A percentile compares a stretch with the other conserved stretches of the same genome.
Evolutionary conservation across 2,329 filamentous ascomycete genomes (phyloP).

Genomic region (Myriosclerotinia curreyana): DNA sequence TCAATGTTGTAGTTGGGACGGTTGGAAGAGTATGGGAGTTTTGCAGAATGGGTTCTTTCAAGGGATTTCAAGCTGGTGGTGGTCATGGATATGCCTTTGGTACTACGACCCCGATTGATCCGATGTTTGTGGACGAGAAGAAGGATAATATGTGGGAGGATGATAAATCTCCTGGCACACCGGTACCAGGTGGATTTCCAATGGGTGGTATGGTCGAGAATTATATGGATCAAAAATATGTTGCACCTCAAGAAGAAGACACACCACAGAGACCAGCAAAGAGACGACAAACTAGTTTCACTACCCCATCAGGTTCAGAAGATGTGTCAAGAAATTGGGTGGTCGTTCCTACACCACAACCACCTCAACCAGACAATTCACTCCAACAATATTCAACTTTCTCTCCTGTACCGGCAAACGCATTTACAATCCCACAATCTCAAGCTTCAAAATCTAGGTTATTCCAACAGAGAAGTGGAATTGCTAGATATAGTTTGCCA

Average conservation of each 20-base stretch:
- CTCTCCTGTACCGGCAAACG: slow-evolving; percentile 23
- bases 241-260: slow-evolving; percentile 37
- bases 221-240: slow-evolving; percentile 39
- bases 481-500: slow-evolving; percentile 33
- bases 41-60: slow-evolving; percentile 63
- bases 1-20: slow-evolving; percentile 59
- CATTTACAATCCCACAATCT: slow-evolving; percentile 10
- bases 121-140: background rate
- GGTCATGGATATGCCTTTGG: slow-evolving; percentile 60
- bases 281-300: slow-evolving; percentile 45
- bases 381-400: slow-evolving; percentile 10
- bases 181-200: background rate
- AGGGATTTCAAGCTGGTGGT: slow-evolving; percentile 82
- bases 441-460: slow-evolving; percentile 5
- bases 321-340: slow-evolving; percentile 69
- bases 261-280: slow-evolving; percentile 47
- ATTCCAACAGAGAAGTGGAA: slow-evolving; percentile 23
- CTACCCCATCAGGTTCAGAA: slow-evolving; percentile 43
- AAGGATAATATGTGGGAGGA: slow-evolving; percentile 29
- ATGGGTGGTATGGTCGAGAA: slow-evolving; percentile 29
- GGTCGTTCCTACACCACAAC: slow-evolving; percentile 47
- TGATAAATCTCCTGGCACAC: slow-evolving; percentile 24
- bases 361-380: background rate
- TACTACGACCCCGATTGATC: background rate
- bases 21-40: slow-evolving; percentile 82